These are phyloP conservation scores for Lactifluus subvellereus DNA, from an alignment of 768 basidiomycete species.

Conservation along the genomic window DNA sequence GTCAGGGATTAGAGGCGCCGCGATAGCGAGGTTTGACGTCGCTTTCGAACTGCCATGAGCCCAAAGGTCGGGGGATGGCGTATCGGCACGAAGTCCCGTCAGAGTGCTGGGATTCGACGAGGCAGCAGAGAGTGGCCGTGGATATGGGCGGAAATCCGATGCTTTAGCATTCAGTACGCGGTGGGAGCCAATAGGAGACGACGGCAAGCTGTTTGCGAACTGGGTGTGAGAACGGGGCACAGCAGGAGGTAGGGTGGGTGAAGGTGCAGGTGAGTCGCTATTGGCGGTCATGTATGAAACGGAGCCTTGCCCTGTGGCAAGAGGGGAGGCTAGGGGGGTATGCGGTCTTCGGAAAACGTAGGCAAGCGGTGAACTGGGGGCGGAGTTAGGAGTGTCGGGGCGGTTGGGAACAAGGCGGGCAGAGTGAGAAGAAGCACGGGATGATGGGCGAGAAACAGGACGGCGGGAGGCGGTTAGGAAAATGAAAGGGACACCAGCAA, in stretches of 20 bases:
- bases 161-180: constrained; percentile 87
- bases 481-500: constrained; percentile 75
- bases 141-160: constrained; percentile 80
- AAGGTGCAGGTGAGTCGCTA: constrained; percentile 55
- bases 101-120: constrained; percentile 54
- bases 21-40: constrained; percentile 84
- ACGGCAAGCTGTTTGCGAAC: constrained; percentile 73
- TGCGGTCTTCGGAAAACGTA: constrained; percentile 73
- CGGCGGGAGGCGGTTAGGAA: constrained; percentile 76
- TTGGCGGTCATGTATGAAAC: constrained; percentile 52
- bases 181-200: constrained; percentile 81
- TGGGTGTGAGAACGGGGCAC: constrained; percentile 54
- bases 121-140: constrained; percentile 70
- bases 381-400: constrained; percentile 71
- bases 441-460: constrained; percentile 75
- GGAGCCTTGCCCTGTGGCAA: constrained; percentile 49
- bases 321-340: constrained; percentile 71
- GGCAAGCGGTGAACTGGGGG: constrained; percentile 71
- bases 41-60: constrained; percentile 63
- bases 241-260: constrained; percentile 56
- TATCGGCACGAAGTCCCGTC: constrained; percentile 54
- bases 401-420: constrained; percentile 53
- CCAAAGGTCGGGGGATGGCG: constrained; percentile 90
- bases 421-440: constrained; percentile 69
- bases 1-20: constrained; percentile 81